A percentile compares a stretch with the other conserved stretches of the same genome.
Evolutionary conservation across 306 rosid species (phyloP).

Genomic region (Citrullus colocynthis): DNA sequence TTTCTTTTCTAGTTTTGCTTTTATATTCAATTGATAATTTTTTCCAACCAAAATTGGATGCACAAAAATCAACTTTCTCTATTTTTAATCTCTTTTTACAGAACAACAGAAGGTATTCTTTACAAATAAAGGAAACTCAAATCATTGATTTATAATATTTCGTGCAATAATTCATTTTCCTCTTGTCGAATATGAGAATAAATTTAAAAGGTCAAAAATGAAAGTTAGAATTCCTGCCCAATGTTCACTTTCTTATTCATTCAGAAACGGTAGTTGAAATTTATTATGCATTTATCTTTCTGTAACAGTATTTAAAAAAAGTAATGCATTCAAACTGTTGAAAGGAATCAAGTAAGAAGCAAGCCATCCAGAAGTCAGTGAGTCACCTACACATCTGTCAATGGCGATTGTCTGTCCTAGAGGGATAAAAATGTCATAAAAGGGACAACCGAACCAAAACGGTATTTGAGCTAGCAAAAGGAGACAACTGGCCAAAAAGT

Average conservation of each 20-base stretch:
- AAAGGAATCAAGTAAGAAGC: no score
- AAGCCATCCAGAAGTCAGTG: no score
- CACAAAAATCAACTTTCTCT: neutral
- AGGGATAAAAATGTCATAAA: no score
- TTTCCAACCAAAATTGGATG: neutral
- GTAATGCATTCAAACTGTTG: no score
- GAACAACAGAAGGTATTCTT: neutral
- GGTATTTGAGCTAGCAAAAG: no score
- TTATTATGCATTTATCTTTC: neutral
- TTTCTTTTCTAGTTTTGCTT: neutral
- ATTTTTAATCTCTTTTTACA: neutral
- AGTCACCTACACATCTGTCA: no score
- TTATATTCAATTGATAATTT: neutral
- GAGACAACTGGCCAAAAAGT: no score
- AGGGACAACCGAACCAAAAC: no score
- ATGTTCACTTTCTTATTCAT: no score
- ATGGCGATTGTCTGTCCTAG: no score
- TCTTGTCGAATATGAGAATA: neutral
- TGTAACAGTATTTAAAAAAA: neutral
- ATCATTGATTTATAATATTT: neutral
- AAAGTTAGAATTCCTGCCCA: no score
- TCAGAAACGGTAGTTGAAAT: neutral
- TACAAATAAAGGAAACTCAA: neutral
- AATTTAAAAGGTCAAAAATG: no score
- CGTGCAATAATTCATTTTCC: neutral